Conservation (phyloP, 2,329 filamentous ascomycete genomes). For the Ramularia endophylla region DNA sequence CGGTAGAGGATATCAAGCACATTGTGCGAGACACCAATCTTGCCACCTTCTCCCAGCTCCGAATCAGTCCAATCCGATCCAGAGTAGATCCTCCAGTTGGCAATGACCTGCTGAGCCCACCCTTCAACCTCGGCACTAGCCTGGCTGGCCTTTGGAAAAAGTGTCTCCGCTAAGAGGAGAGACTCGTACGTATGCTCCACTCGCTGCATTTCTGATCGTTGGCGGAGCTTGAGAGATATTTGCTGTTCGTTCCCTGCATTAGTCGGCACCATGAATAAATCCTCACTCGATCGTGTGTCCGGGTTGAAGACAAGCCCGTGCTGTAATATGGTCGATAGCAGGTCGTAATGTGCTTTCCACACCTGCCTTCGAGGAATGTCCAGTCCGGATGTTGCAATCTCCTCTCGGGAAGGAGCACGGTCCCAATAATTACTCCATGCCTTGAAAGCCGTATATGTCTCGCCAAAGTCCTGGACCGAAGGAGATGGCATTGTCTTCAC, state of each 20-base stretch:
- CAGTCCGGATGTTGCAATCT: constrained; percentile 35
- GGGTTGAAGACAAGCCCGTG: constrained; percentile 52
- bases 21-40: constrained; percentile 65
- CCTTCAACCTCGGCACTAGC: constrained; percentile 71
- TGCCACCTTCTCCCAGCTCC: constrained; percentile 76
- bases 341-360: constrained; percentile 80
- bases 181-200: constrained; percentile 76
- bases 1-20: constrained; percentile 83
- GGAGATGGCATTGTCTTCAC: constrained; percentile 20
- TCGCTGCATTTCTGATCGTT: constrained; percentile 70
- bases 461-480: constrained; percentile 17
- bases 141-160: constrained; percentile 79
- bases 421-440: constrained; percentile 66
- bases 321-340: constrained; percentile 70
- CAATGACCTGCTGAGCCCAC: constrained; percentile 73
- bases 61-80: constrained; percentile 73
- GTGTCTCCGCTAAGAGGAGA: constrained; percentile 68
- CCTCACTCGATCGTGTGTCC: constrained; percentile 31
- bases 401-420: constrained; percentile 13
- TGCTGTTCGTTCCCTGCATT: constrained; percentile 16
- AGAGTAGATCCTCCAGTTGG: constrained; percentile 79
- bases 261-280: constrained; percentile 29
- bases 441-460: constrained; percentile 39
- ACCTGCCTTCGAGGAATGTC: constrained; percentile 52
- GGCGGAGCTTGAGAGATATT: constrained; percentile 33